A percentile compares a stretch with the other conserved stretches of the same genome.
phyloP scores from a whole-genome alignment of 805 yeast species.

The Lachancea lanzarotensis region DNA sequence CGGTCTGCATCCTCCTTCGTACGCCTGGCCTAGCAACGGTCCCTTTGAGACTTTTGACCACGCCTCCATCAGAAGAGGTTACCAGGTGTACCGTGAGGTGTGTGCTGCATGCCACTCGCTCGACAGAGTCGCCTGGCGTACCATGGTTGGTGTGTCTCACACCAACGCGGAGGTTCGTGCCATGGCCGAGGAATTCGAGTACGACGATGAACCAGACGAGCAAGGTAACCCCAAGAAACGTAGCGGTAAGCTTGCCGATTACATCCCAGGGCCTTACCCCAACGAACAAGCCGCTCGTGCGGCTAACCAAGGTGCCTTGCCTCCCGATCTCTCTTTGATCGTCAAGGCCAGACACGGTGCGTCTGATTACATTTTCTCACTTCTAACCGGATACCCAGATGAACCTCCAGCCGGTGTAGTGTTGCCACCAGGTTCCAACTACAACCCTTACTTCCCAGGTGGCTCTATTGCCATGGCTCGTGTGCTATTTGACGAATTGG shows the following conservation, averaged over 20 bases:
- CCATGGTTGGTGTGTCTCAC: conserved; percentile 94
- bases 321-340: conserved; percentile 94
- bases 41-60: conserved; percentile 89
- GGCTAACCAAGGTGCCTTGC: conserved; percentile 98
- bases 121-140: conserved; percentile 97
- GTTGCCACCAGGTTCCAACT: conserved; percentile 90
- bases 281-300: conserved; percentile 99
- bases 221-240: conserved; percentile 98
- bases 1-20: conserved; percentile 93
- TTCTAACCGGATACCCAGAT: conserved; percentile 97
- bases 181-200: conserved; percentile 93
- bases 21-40: conserved; percentile 91
- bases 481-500: conserved; percentile 93
- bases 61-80: conserved; percentile 96
- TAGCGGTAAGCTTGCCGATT: conserved; percentile 95
- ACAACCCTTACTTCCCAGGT: conserved; percentile 99
- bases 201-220: conserved; percentile 97
- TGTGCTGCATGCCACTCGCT: conserved; percentile 99
- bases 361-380: conserved; percentile 86
- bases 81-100: conserved; percentile 97
- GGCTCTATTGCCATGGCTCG: conserved; percentile 99
- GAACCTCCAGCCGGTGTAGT: conserved; percentile 97
- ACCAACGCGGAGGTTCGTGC: conserved; percentile 82
- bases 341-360: conserved; percentile 99
- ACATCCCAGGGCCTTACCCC: conserved; percentile 90